Percentiles rank a stretch among this genome's conserved stretches.
These are phyloP conservation scores for Hypomyces perniciosus DNA, from an alignment of 2,329 filamentous ascomycete species.

Conservation along the genomic window DNA sequence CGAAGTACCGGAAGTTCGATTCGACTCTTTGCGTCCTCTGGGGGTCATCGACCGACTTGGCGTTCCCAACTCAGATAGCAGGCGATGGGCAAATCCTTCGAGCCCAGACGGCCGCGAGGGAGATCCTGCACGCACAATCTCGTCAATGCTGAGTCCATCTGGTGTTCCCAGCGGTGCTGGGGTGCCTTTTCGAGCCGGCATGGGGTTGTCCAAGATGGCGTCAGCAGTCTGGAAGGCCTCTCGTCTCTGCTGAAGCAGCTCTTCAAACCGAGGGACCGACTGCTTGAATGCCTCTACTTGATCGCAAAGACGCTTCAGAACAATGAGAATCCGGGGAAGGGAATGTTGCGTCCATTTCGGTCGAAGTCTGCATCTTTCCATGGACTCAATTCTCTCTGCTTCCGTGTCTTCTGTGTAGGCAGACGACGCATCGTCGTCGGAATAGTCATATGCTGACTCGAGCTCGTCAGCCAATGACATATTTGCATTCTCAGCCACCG, in stretches of 20 bases:
- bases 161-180: constrained; percentile 29
- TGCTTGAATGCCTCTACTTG: constrained; percentile 58
- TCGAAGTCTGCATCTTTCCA: constrained; percentile 46
- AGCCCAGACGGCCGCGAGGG: constrained; percentile 49
- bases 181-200: constrained; percentile 23
- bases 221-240: constrained; percentile 59
- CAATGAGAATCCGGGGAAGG: constrained; percentile 47
- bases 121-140: constrained; percentile 40
- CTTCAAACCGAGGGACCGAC: constrained; percentile 65
- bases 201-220: constrained; percentile 35
- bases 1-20: constrained; percentile 25
- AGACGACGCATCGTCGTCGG: constrained; percentile 4
- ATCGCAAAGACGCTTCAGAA: constrained; percentile 55
- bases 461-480: constrained; percentile 8
- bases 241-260: constrained; percentile 59
- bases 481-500: neutral
- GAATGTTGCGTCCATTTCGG: constrained; percentile 48
- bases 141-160: constrained; percentile 40
- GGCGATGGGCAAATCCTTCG: constrained; percentile 57
- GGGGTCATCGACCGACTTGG: constrained; percentile 47
- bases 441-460: neutral
- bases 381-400: constrained; percentile 35
- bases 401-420: constrained; percentile 16
- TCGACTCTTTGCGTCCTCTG: constrained; percentile 43
- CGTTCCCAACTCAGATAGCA: constrained; percentile 53